Base-by-base conservation (phyloP, 441 rosid species). In the Gossypium gossypioides region DNA sequence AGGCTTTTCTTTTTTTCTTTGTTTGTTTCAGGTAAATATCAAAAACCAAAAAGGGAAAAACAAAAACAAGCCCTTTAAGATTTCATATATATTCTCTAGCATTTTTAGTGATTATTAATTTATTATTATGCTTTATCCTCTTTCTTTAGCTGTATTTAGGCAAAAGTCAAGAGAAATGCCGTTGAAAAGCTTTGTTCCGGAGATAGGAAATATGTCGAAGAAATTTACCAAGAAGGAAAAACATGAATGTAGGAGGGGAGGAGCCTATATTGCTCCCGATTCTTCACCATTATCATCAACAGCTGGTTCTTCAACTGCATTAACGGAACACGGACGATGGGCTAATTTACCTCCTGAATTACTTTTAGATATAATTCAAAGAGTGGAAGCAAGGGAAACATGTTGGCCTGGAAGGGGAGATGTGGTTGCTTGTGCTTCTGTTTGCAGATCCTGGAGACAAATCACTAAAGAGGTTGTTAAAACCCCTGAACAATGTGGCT, bases 391-490 rank as follows among this genome's bases (percentile, higher is more conserved):
- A 24, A 79, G 72, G 10, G 85, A 84, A 74, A 83, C 77, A 16
- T 73, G 85, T 2, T 89, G 98, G 97, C 97, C 98, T 0, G 86
- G 80, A 24, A 79, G 93, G 76, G 85, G 91, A 74, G 92, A 89
- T 70, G 90, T 89, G 6, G 88, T 93, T 58, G 90, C 91, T 75
- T 91, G 96, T 61, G 96, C 92, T 32, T 86, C 92, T 0, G 94
- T 93, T 71, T 93, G 98, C 48, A 84, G 74, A 84, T 86, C 96
- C 0, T 93, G 97, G 98, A 89, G 96, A 56, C 82, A 81, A 67
- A 82, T 87, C 62, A 87, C 90, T 1, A 91, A 81, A 74, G 87
- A 87, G 67, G 75, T 85, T 16, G 89, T 88, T 55, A 77, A 81
- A 82, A 86, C 87, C 21, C 91, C 89, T 22, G 91, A 93, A 81